Conservation (phyloP, 2,329 filamentous ascomycete genomes). For the Fusarium graminum region DNA sequence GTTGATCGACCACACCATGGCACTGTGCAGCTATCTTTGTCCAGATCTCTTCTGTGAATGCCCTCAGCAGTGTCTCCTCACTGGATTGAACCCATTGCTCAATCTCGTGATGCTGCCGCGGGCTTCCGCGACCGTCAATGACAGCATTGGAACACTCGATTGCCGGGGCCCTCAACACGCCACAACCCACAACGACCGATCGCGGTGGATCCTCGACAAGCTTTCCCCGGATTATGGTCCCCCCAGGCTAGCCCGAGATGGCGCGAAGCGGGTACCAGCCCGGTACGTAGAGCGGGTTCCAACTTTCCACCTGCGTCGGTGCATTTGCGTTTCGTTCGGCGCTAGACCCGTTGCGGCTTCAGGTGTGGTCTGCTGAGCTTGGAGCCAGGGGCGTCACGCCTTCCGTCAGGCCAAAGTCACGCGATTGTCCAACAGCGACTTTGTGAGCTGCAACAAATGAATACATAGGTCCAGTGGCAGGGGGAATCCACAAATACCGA, state of each 20-base stretch:
- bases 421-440: slow-evolving; percentile 46
- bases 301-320: slow-evolving; percentile 17
- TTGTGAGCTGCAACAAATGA: not conserved
- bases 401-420: slow-evolving; percentile 52
- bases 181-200: slow-evolving; percentile 45
- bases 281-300: slow-evolving; percentile 37
- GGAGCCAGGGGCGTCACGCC: slow-evolving; percentile 48
- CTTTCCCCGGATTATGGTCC: slow-evolving; percentile 54
- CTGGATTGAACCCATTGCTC: not conserved
- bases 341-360: slow-evolving; percentile 46
- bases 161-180: slow-evolving; percentile 36
- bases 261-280: slow-evolving; percentile 45
- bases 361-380: slow-evolving; percentile 48
- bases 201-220: slow-evolving; percentile 50
- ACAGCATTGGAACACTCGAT: slow-evolving; percentile 31
- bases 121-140: slow-evolving; percentile 33
- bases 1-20: slow-evolving; percentile 32
- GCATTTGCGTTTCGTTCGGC: slow-evolving; percentile 20
- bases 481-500: slow-evolving; percentile 14
- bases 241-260: slow-evolving; percentile 35
- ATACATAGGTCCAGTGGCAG: not conserved
- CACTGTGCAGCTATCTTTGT: slow-evolving; percentile 12
- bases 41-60: slow-evolving; percentile 9
- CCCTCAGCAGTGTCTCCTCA: slow-evolving; percentile 1
- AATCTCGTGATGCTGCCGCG: slow-evolving; percentile 17